Conservation (phyloP, 768 basidiomycete species). For the Suillus spraguei region DNA sequence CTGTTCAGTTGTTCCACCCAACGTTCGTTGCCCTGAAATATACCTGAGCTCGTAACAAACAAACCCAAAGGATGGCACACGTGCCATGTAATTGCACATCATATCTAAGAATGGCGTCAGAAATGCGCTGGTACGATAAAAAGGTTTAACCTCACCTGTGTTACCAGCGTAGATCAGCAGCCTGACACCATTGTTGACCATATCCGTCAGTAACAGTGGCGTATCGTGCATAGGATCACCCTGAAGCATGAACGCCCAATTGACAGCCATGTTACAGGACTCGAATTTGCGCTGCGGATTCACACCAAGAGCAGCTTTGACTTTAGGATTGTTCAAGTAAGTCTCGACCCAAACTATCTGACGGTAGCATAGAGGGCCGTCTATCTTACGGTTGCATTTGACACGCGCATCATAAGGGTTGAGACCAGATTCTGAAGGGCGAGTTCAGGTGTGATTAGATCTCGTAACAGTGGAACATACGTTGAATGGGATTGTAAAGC, state of each 20-base stretch:
- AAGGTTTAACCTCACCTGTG: too few relatives aligned
- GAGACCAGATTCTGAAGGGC: slow-evolving; percentile 55
- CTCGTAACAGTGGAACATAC: slow-evolving; percentile 41
- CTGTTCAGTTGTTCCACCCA: slow-evolving; percentile 72
- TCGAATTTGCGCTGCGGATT: too few relatives aligned
- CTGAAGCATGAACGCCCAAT: too few relatives aligned
- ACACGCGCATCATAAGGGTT: slow-evolving; percentile 91
- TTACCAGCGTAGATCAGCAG: too few relatives aligned
- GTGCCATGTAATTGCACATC: slow-evolving; percentile 85
- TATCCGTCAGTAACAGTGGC: too few relatives aligned
- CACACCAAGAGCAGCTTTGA: too few relatives aligned
- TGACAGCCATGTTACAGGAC: too few relatives aligned
- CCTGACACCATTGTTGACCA: too few relatives aligned
- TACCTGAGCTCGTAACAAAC: slow-evolving; percentile 6
- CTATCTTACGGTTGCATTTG: slow-evolving; percentile 69
- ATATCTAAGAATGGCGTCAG: slow-evolving; percentile 54
- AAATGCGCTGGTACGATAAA: background rate
- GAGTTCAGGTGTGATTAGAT: slow-evolving; percentile 6
- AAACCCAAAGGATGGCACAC: slow-evolving; percentile 21
- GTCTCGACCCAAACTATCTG: too few relatives aligned
- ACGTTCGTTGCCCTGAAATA: slow-evolving; percentile 68
- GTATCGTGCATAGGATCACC: too few relatives aligned
- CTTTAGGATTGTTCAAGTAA: slow-evolving; percentile 83
- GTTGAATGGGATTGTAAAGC: slow-evolving; percentile 68
- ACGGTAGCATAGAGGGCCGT: slow-evolving; percentile 75